Evolutionary conservation across 257 asterid species (phyloP).

Genomic region (Lithospermum erythrorhizon): DNA sequence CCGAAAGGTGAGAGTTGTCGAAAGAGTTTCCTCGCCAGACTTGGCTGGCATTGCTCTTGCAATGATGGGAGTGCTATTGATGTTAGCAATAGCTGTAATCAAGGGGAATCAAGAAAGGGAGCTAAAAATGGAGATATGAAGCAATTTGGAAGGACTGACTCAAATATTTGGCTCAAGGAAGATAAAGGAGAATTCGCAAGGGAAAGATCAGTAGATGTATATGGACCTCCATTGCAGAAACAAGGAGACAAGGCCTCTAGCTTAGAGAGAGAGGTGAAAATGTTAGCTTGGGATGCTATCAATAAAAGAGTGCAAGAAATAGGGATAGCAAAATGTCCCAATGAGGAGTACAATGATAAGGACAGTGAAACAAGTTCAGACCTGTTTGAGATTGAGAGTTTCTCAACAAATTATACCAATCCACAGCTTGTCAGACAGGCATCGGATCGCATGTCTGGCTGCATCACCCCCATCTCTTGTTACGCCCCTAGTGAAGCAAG

Average conservation of each 20-base stretch:
- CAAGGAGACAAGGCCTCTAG: slow-evolving; percentile 19
- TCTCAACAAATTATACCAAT: slow-evolving; percentile 27
- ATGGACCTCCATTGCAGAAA: too few species aligned
- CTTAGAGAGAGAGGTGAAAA: slow-evolving; percentile 63
- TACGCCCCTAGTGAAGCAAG: slow-evolving; percentile 78
- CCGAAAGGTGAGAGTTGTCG: too few species aligned
- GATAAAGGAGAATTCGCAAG: too few species aligned
- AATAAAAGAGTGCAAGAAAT: slow-evolving; percentile 22
- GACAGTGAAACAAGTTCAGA: slow-evolving; percentile 83
- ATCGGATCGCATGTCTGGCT: slow-evolving; percentile 23
- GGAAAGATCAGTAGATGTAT: too few species aligned
- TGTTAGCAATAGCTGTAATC: too few species aligned
- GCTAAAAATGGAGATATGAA: slow-evolving; percentile 24
- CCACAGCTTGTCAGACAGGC: slow-evolving; percentile 7
- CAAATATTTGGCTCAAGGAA: too few species aligned
- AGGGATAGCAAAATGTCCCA: slow-evolving; percentile 23
- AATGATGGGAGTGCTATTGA: too few species aligned
- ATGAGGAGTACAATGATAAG: slow-evolving; percentile 42
- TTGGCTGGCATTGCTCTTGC: slow-evolving; percentile 16
- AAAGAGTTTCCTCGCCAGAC: slow-evolving; percentile 29
- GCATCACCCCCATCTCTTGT: slow-evolving; percentile 40
- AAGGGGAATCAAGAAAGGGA: not conserved
- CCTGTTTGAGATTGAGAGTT: slow-evolving; percentile 66
- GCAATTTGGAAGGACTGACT: too few species aligned
- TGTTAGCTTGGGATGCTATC: slow-evolving; percentile 84